Evolutionary conservation across 75 land plant species (phyloP).

Genomic region (Chamaecyparis obtusa): DNA sequence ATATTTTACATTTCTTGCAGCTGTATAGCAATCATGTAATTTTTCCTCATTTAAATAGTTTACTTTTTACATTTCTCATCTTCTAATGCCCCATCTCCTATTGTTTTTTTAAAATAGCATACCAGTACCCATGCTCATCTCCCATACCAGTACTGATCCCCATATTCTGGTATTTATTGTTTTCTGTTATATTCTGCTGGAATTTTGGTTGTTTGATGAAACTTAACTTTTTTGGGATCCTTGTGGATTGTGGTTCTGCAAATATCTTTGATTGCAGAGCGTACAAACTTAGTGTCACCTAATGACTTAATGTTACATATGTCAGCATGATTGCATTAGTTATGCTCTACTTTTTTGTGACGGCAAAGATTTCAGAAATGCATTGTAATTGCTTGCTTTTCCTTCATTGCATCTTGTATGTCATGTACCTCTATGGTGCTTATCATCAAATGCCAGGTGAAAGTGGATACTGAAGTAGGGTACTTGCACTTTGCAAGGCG

Average conservation of each 20-base stretch:
- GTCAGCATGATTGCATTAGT: neutral
- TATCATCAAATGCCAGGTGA: neutral
- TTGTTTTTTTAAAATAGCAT: too few species aligned
- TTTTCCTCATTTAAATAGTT: too few species aligned
- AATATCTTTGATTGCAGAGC: neutral
- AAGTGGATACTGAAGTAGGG: neutral
- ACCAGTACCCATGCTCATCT: too few species aligned
- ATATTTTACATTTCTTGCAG: too few species aligned
- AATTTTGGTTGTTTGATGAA: too few species aligned
- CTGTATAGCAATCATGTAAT: too few species aligned
- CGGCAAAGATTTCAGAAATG: neutral
- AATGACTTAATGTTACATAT: neutral
- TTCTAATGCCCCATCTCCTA: too few species aligned
- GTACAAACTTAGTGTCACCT: neutral
- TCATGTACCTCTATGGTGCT: neutral
- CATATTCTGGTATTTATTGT: too few species aligned
- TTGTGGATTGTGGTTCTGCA: neutral
- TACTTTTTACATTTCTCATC: too few species aligned
- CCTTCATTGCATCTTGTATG: neutral
- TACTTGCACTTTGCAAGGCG: neutral
- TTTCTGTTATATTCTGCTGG: too few species aligned
- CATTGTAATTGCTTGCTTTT: neutral
- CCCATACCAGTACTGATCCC: too few species aligned
- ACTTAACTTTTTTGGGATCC: too few species aligned
- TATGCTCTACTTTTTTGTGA: neutral